phyloP scores from a whole-genome alignment of 2,329 filamentous ascomycete species.

The Aureobasidium sp. region DNA sequence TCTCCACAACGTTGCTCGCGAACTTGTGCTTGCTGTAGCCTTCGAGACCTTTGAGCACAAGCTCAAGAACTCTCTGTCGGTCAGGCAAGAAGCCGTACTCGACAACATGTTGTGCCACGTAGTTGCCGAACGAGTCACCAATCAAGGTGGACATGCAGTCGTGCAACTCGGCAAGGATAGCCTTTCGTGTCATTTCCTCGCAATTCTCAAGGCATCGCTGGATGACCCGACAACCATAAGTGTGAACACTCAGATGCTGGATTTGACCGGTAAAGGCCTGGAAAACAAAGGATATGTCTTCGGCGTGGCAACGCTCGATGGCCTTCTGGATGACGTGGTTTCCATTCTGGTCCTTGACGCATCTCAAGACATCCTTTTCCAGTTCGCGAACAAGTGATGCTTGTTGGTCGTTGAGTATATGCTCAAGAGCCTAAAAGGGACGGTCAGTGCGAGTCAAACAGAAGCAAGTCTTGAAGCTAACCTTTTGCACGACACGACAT shows the following conservation, averaged over 20 bases:
- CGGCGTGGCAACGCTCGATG: constrained; percentile 67
- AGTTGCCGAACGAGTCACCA: constrained; percentile 87
- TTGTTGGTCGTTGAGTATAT: constrained; percentile 88
- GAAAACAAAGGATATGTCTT: constrained; percentile 79
- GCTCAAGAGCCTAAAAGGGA: constrained; percentile 60
- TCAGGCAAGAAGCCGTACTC: constrained; percentile 66
- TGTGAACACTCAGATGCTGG: constrained; percentile 63
- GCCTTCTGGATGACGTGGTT: constrained; percentile 97
- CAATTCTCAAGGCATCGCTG: constrained; percentile 86
- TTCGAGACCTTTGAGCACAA: constrained; percentile 65
- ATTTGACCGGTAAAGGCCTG: constrained; percentile 70
- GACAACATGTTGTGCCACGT: constrained; percentile 90
- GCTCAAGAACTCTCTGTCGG: constrained; percentile 59
- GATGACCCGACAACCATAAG: constrained; percentile 85
- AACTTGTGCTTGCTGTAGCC: constrained; percentile 87
- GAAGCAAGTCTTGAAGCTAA: constrained; percentile 24
- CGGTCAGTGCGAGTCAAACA: not conserved
- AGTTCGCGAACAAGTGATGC: constrained; percentile 75
- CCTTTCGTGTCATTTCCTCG: constrained; percentile 58
- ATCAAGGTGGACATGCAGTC: constrained; percentile 63
- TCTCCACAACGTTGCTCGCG: constrained; percentile 95
- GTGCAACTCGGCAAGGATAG: constrained; percentile 72
- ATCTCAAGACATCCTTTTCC: constrained; percentile 62
- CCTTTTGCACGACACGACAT: constrained; percentile 93
- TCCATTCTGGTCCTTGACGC: constrained; percentile 80